Evolutionary conservation across 768 basidiomycete species (phyloP), one percentile per base, ranked within the genome.

Genomic region (Collybiopsis luxurians): DNA sequence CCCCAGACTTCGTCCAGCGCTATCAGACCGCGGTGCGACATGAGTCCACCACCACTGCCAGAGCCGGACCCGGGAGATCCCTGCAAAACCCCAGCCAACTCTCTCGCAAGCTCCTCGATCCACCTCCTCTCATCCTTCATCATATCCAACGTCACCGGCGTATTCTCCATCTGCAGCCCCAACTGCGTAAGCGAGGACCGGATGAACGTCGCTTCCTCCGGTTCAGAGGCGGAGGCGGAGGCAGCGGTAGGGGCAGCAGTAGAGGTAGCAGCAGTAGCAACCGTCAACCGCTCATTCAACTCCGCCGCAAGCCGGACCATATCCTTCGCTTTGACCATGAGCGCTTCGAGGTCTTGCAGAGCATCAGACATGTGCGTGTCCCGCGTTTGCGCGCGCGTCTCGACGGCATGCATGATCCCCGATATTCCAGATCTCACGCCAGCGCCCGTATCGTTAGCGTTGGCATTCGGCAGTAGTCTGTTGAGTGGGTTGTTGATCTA

Each of bases 1-100:
- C 92, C 92, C 95, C 95, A 98, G 0, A 90, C 90, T 71, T 96
- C 95, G 66, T 98, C 95, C 26, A 97, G 71, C 0, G 88, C 91
- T 38, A 97, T 80, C 30, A 96, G 81, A 1, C 92, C 93, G 27
- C 92, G 81, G 2, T 80, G 77, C 55, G 79, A 78, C 90, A 95
- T 92, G 64, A 95, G 78, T 1, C 91, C 89, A 67, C 58, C 76
- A 27, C 30, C 31, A 12, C 24, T 23, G 6, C 47, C 47, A 19
- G 76, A 76, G 55, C 9, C 10, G 43, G 9, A 9, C 9, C 43
- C 19, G 19, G 10, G 10, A n/a, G 19, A 38, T 42, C 55, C 55
- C 60, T 81, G 85, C 5, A 99, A 76, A 3, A 98, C 77, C 4
- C 77, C 73, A 0, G 84, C 89, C 2, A 99, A 79, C 73, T 99